Base-by-base conservation (phyloP, 768 basidiomycete genomes). In the Macrolepiota albuminosa region DNA sequence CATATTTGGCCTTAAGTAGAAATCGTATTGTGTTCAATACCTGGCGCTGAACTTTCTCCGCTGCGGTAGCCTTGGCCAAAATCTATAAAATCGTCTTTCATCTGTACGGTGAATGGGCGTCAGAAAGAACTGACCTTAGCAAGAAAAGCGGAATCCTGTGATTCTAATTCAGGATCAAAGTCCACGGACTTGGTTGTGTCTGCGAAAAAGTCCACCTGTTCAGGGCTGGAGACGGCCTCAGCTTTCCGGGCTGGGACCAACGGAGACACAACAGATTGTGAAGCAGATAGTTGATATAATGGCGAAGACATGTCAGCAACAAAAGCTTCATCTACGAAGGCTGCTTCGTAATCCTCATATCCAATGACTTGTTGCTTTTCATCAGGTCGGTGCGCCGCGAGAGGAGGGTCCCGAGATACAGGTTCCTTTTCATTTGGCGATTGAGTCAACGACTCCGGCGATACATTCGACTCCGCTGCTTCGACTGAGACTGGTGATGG, bases 1-100 rank as follows among this genome's bases (percentile, higher is more conserved):
- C 78, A 61, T 69, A 81, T 6, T 47, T 52, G 2, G 63, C 54
- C 55, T 64, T 60, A 4, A 81, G 65, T 13, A 66, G 58, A 3
- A 45, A 13, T 51, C 70, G 52, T 5, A 79, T 67, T 1, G 66
- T 57, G 5, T 45, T 29, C 8, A 62, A 14, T 13, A 43, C 49
- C 9, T 3, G 5, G 5, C 9, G 26, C 16, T 43, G 57, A 13
- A 24, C 9, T 8, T 16, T 2, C n/a, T 51, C 21, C 14, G 39
- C 18, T 9, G 6, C 42, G 6, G 10, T n/a, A 14, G 40, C 16
- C 24, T 42, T 29, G 26, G 14, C 18, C 10, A 26, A n/a, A 29
- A 49, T 10, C 52, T 52, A 14, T 8, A 31, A 31, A 6, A 58
- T 8, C 5, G 2, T 36, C n/a, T 9, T 21, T 33, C 26, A n/a